Base-by-base conservation (phyloP, 2,329 filamentous ascomycete species). In the Bipolaris sorokiniana region DNA sequence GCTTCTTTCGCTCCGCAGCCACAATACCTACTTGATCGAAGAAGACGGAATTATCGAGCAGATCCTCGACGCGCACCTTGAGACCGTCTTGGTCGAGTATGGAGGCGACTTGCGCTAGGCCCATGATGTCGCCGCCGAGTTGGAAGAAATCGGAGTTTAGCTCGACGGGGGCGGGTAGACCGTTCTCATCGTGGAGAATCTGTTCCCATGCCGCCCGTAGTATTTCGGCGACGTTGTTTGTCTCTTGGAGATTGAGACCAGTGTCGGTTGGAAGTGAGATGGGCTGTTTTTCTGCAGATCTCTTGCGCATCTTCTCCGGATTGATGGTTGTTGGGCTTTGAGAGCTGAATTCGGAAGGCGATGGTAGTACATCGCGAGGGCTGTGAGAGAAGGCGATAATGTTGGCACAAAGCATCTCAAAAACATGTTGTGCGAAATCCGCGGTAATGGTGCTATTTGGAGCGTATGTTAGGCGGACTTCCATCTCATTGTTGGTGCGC, bases 361-460 rank as follows among this genome's bases (percentile, higher is more conserved):
- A 64, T 2, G 68, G 68, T 6, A 73, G 61, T 1, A 65, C 56
- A n/a, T 68, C 66, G 47, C 72, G 64, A 5, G 69, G 71, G 38
- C 72, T 63, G 26, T 67, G 62, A 0, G 68, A 63, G 48, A 76
- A 72, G 3, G 63, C 63, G 7, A 65, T 58, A 38, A 67, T 57
- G 23, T 69, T 73, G 7, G 58, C 49, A 53, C 71, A 73, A 1
- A 76, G 65, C 59, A 68, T 67, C 13, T 74, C 70, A 40, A 74
- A 71, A 49, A 83, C 80, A 69, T 84, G 83, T 61, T 82, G 80
- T 4, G 70, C 72, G 60, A 84, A 84, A 40, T 80, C 82, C 10
- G 79, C 78, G 48, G 82, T 81, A 64, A 86, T 80, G 36, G 83
- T 83, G 63, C 65, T 71, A 48, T 72, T 72, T 5, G 70, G 70